These are phyloP conservation scores for Diddensiella santjacobensis DNA, from an alignment of 805 yeast genomes.

Conservation along the genomic window DNA sequence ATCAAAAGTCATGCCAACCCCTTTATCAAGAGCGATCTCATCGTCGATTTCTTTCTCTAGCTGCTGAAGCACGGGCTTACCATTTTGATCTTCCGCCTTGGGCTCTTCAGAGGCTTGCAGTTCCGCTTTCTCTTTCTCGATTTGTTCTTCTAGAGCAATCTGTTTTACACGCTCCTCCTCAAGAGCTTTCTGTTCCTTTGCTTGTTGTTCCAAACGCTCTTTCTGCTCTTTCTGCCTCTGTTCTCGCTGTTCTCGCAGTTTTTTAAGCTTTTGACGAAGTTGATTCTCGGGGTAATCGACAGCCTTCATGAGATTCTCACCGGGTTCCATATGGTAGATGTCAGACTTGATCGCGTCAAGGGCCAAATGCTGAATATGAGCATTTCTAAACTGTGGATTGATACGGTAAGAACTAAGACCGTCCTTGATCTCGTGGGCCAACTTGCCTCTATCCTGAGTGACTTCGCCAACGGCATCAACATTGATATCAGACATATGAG, in stretches of 20 bases:
- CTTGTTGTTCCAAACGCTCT: neutral
- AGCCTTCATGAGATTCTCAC: neutral
- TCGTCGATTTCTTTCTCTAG: neutral
- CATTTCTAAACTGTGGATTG: neutral
- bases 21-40: neutral
- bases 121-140: neutral
- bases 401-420: neutral
- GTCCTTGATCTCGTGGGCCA: neutral
- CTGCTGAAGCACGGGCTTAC: neutral
- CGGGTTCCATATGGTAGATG: neutral
- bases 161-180: neutral
- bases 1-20: neutral
- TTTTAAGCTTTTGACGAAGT: neutral
- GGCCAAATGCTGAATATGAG: neutral
- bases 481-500: slow-evolving; percentile 13
- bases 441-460: neutral
- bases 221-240: neutral
- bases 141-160: neutral
- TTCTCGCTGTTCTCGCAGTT: neutral
- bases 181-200: neutral
- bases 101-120: neutral
- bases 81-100: neutral
- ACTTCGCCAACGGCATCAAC: neutral
- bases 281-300: slow-evolving; percentile 1
- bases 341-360: neutral